Percentiles rank a stretch among this genome's conserved stretches.
phyloP scores from a whole-genome alignment of 768 basidiomycete genomes.

The Candolleomyces efflorescens region DNA sequence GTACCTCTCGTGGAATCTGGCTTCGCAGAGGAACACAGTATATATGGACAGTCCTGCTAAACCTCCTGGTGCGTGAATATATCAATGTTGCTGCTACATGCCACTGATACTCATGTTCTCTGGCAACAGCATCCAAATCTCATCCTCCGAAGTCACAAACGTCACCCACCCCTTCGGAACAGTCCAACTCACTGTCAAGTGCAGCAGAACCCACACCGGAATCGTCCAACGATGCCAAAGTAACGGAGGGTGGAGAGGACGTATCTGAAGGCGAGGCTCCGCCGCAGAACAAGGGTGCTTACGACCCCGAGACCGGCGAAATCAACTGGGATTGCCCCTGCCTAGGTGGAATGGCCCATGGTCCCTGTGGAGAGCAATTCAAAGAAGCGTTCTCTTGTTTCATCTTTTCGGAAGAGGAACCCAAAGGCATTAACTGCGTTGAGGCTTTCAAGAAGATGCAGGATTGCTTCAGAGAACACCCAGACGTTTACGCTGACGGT shows the following conservation, averaged over 20 bases:
- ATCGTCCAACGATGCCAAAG: slow-evolving; percentile 9
- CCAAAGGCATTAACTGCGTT: slow-evolving; percentile 96
- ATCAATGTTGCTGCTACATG: background rate
- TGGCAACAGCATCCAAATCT: background rate
- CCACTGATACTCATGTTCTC: background rate
- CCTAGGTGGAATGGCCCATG: slow-evolving; percentile 97
- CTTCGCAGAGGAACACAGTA: slow-evolving; percentile 36
- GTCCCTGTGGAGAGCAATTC: slow-evolving; percentile 92
- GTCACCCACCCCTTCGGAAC: background rate
- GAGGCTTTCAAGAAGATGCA: slow-evolving; percentile 99
- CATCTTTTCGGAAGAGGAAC: slow-evolving; percentile 88
- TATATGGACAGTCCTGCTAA: slow-evolving; percentile 40
- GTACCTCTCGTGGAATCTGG: slow-evolving; percentile 47
- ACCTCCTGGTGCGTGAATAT: background rate
- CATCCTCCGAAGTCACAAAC: slow-evolving; percentile 10
- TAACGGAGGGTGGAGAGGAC: background rate
- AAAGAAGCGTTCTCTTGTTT: slow-evolving; percentile 97
- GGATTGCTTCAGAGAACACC: slow-evolving; percentile 93
- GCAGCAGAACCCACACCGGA: slow-evolving; percentile 13
- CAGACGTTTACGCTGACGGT: slow-evolving; percentile 96
- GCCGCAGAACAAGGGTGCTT: slow-evolving; percentile 47
- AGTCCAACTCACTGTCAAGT: slow-evolving; percentile 1
- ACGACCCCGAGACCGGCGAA: slow-evolving; percentile 95
- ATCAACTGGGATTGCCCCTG: slow-evolving; percentile 99
- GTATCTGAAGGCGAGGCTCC: slow-evolving; percentile 9